Conservation (phyloP, 257 asterid genomes). For the Solanum appendiculatum region DNA sequence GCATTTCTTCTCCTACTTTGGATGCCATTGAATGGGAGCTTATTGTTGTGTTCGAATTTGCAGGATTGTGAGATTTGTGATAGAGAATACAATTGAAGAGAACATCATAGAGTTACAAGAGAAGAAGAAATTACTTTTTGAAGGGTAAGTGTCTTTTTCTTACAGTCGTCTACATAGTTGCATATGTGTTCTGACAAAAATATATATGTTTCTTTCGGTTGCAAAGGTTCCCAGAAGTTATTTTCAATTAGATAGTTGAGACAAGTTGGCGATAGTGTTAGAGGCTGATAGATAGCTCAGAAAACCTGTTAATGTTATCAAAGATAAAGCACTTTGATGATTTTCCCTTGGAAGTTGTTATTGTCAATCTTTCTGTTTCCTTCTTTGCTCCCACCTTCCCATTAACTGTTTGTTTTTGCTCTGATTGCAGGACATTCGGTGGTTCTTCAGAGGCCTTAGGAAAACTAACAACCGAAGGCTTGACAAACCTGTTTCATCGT, state of each 20-base stretch:
- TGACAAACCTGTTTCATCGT: slow-evolving; percentile 35
- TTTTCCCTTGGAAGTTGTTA: background rate
- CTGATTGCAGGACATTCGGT: slow-evolving; percentile 61
- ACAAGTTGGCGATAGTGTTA: too few species aligned
- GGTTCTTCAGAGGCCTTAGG: slow-evolving; percentile 72
- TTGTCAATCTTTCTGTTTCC: background rate
- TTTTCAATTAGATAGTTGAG: too few species aligned
- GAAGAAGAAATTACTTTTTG: slow-evolving; percentile 82
- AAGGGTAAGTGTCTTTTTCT: slow-evolving; percentile 45
- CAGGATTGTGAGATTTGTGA: slow-evolving; percentile 82
- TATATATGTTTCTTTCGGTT: too few species aligned
- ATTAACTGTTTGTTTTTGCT: background rate
- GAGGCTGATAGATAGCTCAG: too few species aligned
- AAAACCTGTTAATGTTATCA: too few species aligned
- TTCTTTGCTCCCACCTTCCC: background rate
- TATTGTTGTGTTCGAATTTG: background rate
- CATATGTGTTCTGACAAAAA: background rate
- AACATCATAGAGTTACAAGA: slow-evolving; percentile 76
- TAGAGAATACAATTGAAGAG: slow-evolving; percentile 73
- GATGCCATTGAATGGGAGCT: background rate
- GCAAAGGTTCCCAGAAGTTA: too few species aligned
- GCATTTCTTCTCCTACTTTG: background rate
- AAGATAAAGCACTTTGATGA: background rate
- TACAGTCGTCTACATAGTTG: background rate
- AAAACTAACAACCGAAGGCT: slow-evolving; percentile 61